Conservation (phyloP, 768 basidiomycete genomes). For the Gloeostereum incarnatum region DNA sequence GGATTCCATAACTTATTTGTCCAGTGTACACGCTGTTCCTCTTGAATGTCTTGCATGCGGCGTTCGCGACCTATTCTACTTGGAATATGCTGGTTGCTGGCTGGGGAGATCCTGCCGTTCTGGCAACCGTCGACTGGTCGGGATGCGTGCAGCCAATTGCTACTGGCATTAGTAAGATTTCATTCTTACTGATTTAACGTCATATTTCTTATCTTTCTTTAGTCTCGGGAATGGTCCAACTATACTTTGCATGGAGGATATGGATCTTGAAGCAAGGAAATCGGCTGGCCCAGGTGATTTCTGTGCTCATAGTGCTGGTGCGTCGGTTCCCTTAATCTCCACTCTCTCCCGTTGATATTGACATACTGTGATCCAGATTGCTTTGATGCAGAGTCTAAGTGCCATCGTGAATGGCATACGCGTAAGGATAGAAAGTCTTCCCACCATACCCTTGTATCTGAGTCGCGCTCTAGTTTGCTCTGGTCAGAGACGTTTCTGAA, state of each 20-base stretch:
- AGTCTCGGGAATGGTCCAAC: slow-evolving; percentile 3
- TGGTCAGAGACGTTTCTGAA: too few species aligned
- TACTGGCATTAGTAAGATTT: slow-evolving; percentile 11
- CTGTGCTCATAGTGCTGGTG: background rate
- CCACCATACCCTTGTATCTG: too few species aligned
- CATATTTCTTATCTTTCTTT: background rate
- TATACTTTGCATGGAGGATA: slow-evolving; percentile 7
- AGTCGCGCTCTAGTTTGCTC: too few species aligned
- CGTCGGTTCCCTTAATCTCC: too few species aligned
- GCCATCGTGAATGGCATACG: too few species aligned
- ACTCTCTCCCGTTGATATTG: too few species aligned
- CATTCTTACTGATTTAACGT: background rate
- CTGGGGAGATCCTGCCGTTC: slow-evolving; percentile 11
- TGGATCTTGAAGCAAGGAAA: slow-evolving; percentile 3
- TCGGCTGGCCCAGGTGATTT: background rate
- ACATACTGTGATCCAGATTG: too few species aligned
- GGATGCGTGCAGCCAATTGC: slow-evolving; percentile 9
- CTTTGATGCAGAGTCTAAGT: slow-evolving; percentile 7
- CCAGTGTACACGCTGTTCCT: slow-evolving; percentile 8
- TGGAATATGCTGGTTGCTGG: slow-evolving; percentile 10
- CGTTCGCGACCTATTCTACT: slow-evolving; percentile 11
- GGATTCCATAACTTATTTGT: background rate
- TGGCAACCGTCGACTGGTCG: slow-evolving; percentile 12
- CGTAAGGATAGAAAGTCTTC: too few species aligned
- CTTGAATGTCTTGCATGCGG: slow-evolving; percentile 13